These are phyloP conservation scores for Epichloe amarillans DNA, from an alignment of 2,329 filamentous ascomycete species.

Conservation along the genomic window DNA sequence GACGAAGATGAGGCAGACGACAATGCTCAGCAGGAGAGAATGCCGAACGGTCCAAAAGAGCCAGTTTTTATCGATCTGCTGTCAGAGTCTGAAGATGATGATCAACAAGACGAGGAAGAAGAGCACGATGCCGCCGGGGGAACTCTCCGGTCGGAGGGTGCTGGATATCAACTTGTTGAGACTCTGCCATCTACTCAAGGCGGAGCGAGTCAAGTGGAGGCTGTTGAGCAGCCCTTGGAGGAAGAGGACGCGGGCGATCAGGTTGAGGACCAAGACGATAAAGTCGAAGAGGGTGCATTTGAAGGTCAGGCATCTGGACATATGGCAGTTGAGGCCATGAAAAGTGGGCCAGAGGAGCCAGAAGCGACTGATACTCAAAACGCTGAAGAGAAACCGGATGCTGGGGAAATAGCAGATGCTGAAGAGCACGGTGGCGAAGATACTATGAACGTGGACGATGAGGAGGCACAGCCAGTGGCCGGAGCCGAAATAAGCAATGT, in stretches of 20 bases:
- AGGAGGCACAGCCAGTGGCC: too few species aligned
- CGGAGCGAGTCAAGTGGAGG: background rate
- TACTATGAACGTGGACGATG: too few species aligned
- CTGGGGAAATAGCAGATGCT: background rate
- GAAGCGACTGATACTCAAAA: background rate
- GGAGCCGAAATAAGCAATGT: too few species aligned
- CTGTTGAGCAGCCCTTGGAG: background rate
- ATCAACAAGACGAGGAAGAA: background rate
- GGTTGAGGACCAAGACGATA: background rate
- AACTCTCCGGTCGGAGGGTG: background rate
- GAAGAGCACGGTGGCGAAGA: too few species aligned
- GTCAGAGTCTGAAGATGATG: conserved; percentile 23
- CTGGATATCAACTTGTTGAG: background rate
- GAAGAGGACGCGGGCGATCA: background rate
- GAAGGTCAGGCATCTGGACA: background rate
- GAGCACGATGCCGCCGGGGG: background rate
- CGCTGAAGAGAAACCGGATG: background rate
- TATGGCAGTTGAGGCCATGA: background rate
- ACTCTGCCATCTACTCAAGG: background rate
- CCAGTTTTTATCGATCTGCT: conserved; percentile 34
- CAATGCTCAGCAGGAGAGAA: conserved; percentile 1
- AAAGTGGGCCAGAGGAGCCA: background rate
- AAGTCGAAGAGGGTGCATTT: background rate
- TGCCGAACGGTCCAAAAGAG: conserved; percentile 12
- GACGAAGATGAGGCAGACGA: conserved; percentile 2